Conservation (phyloP, 1,284 basidiomycete species). For the Pyrrhoderma noxium region DNA sequence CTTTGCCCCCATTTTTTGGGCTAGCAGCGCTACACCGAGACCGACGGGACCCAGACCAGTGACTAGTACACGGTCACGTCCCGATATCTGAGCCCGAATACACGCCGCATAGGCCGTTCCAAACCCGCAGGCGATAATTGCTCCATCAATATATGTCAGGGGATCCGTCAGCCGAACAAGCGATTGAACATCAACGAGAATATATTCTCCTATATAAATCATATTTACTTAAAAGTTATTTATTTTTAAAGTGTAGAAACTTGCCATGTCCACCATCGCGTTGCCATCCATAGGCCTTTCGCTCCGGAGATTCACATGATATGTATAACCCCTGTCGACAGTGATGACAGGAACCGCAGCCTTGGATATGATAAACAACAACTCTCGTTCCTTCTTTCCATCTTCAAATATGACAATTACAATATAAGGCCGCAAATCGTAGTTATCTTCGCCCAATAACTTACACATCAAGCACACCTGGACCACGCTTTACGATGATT, state of each 20-base stretch:
- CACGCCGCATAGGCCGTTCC: constrained; percentile 19
- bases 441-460: background rate
- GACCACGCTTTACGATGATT: constrained; percentile 17
- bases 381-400: constrained; percentile 19
- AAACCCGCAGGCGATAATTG: constrained; percentile 17
- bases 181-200: constrained; percentile 15
- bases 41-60: constrained; percentile 19
- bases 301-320: constrained; percentile 12
- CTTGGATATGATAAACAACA: constrained; percentile 18
- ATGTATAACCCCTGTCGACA: constrained; percentile 17
- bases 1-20: constrained; percentile 16
- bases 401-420: background rate
- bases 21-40: constrained; percentile 15
- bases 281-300: constrained; percentile 19
- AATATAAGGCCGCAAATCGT: too few species aligned
- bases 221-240: background rate
- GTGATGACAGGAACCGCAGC: constrained; percentile 16
- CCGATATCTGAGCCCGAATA: constrained; percentile 15
- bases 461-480: constrained; percentile 17
- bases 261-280: constrained; percentile 19
- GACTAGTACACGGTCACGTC: constrained; percentile 15
- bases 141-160: constrained; percentile 18
- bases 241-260: background rate
- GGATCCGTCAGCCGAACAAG: constrained; percentile 15
- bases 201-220: constrained; percentile 15